Evolutionary conservation across 768 basidiomycete genomes (phyloP), one percentile per base, ranked within the genome.

Genomic region (Lactarius indigo): DNA sequence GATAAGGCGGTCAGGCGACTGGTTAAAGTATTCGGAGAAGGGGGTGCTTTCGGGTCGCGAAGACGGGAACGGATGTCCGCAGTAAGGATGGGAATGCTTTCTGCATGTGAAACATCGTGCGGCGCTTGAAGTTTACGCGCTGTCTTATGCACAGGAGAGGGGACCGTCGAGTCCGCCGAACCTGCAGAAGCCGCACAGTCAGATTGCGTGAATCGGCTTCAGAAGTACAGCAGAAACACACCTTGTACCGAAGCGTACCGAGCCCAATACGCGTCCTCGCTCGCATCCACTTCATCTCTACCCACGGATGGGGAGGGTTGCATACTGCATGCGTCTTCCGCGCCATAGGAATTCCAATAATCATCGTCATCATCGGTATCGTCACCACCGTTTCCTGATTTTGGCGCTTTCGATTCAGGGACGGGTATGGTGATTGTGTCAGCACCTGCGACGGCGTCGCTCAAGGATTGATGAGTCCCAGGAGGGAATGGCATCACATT

Each of bases 241-340:
- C 90, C 90, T 75, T 91, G 89, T 8, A 91, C 82, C 23, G 80
- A 79, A 35, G 87, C 79, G 74, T 91, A 91, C 68, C 82, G 87
- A 30, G 88, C 88, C 90, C 90, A 91, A 70, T 91, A 91, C 7
- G 87, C 87, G 66, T 90, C 90, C 67, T 85, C 83, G 41, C 73
- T 74, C 1, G 72, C 70, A 30, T 71, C 72, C 31, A 69, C 65
- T 57, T 63, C 68, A 44, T 75, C 75, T 41, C 75, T 77, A 52
- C 61, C 69, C 26, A 71, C 42, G 17, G 44, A 52, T 41, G 30
- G 50, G 39, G 13, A 74, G 75, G 57, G 66, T 66, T 63, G 76
- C 69, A 59, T 39, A 56, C 30, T 64, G 62, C 78, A 79, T 13
- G 72, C 65, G 56, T 78, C 79, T 12, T 72, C 71, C 13, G 76